These are phyloP conservation scores for Thielaviopsis cerberus DNA, from an alignment of 2,329 filamentous ascomycete genomes.

Conservation along the genomic window DNA sequence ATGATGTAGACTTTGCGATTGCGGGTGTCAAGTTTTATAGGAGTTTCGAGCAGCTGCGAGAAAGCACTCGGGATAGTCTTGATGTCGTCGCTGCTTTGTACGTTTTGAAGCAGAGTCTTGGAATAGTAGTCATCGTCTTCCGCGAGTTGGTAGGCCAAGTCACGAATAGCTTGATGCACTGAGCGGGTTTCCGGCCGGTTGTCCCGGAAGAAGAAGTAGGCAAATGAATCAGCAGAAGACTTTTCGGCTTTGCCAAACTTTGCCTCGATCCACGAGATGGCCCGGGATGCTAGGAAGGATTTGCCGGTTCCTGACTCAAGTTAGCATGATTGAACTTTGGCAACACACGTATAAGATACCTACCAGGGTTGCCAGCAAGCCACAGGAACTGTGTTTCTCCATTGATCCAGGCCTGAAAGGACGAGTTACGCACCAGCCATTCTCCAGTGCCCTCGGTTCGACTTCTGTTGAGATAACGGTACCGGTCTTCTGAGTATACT, in stretches of 20 bases:
- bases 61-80: slow-evolving; percentile 27
- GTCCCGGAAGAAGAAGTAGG: slow-evolving; percentile 31
- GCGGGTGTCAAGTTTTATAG: slow-evolving; percentile 19
- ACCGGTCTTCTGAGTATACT: slow-evolving; percentile 25
- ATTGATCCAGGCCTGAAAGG: slow-evolving; percentile 22
- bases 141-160: slow-evolving; percentile 28
- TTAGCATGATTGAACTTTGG: background rate
- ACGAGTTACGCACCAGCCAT: slow-evolving; percentile 25
- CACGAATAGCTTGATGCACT: slow-evolving; percentile 26
- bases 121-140: slow-evolving; percentile 27
- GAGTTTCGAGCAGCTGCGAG: slow-evolving; percentile 23
- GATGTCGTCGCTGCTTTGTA: slow-evolving; percentile 23
- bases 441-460: slow-evolving; percentile 26
- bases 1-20: slow-evolving; percentile 24
- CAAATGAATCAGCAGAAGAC: slow-evolving; percentile 16
- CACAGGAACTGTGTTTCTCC: slow-evolving; percentile 24
- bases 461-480: slow-evolving; percentile 22
- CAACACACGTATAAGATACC: background rate
- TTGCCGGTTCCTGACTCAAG: slow-evolving; percentile 23
- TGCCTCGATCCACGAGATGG: slow-evolving; percentile 24
- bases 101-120: slow-evolving; percentile 21
- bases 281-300: slow-evolving; percentile 25
- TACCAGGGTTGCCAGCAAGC: slow-evolving; percentile 26
- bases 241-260: slow-evolving; percentile 17
- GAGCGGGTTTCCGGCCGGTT: slow-evolving; percentile 28